These are phyloP conservation scores for Cyclotella kingstonii DNA, from an alignment of 108 stramenopile species.

Conservation along the genomic window DNA sequence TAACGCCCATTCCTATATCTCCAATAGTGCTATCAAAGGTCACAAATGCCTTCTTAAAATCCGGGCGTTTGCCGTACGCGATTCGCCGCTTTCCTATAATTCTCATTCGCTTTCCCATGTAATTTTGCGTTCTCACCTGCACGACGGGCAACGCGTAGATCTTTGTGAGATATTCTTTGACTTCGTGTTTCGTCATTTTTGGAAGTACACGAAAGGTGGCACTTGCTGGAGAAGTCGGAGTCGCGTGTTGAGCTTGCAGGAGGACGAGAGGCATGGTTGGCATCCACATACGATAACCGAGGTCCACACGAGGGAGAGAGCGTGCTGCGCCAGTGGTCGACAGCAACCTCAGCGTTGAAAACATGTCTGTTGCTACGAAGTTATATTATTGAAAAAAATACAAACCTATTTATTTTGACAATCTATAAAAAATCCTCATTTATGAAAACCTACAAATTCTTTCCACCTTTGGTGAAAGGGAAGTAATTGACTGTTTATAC, in stretches of 20 bases:
- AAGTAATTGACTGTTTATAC: too few species aligned
- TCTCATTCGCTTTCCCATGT: conserved; percentile 76
- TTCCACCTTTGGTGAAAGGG: too few species aligned
- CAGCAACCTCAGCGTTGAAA: not conserved
- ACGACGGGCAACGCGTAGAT: conserved; percentile 87
- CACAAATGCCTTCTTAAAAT: conserved; percentile 88
- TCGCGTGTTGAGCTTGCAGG: conserved; percentile 68
- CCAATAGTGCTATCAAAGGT: conserved; percentile 71
- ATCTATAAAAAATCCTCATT: too few species aligned
- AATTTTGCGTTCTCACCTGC: conserved; percentile 86
- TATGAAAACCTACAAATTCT: too few species aligned
- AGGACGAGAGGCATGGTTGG: conserved; percentile 83
- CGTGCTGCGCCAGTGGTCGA: not conserved
- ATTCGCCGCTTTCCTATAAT: conserved; percentile 58
- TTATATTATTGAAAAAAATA: too few species aligned
- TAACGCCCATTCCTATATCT: conserved; percentile 55
- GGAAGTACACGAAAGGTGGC: conserved; percentile 87
- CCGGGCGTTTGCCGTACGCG: conserved; percentile 63
- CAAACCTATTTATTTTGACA: too few species aligned
- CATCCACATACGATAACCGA: conserved; percentile 63
- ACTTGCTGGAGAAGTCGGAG: conserved; percentile 52
- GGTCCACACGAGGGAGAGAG: conserved; percentile 5
- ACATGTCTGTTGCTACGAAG: not conserved
- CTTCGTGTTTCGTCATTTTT: conserved; percentile 94
- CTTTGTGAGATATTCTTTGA: conserved; percentile 91